phyloP scores from a whole-genome alignment of 306 rosid species.

The Parietaria judaica region DNA sequence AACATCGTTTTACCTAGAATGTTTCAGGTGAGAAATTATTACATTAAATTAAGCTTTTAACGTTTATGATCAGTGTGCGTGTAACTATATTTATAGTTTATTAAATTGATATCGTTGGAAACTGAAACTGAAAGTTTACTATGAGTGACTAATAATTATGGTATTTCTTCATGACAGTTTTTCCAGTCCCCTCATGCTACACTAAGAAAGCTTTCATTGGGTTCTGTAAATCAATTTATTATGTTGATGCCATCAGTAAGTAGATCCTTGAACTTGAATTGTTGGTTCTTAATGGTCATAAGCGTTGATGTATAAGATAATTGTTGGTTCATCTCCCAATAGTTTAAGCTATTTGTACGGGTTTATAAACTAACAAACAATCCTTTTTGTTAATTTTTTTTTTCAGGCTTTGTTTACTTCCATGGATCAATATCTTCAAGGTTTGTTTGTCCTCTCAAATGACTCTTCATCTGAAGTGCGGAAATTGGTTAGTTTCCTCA shows the following conservation, averaged over 20 bases:
- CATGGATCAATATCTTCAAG: slow-evolving; percentile 95
- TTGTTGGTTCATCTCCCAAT: too few species aligned
- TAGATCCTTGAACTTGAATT: slow-evolving; percentile 8
- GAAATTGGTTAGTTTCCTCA: slow-evolving; percentile 63
- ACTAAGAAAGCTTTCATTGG: slow-evolving; percentile 78
- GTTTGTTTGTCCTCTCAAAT: slow-evolving; percentile 78
- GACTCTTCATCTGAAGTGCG: slow-evolving; percentile 80
- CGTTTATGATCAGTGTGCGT: too few species aligned
- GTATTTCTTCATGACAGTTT: slow-evolving; percentile 38
- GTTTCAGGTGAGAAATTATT: slow-evolving; percentile 45
- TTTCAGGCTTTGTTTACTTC: slow-evolving; percentile 61
- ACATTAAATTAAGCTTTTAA: background rate
- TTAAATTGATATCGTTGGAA: too few species aligned
- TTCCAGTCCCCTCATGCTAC: slow-evolving; percentile 89
- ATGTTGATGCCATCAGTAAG: slow-evolving; percentile 98
- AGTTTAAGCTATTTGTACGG: too few species aligned
- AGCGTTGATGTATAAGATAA: too few species aligned
- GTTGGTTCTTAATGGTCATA: background rate
- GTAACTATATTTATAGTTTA: too few species aligned
- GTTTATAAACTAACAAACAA: background rate
- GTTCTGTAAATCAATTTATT: slow-evolving; percentile 89
- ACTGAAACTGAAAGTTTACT: background rate
- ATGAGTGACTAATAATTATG: slow-evolving; percentile 10
- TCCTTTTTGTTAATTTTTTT: slow-evolving; percentile 18
- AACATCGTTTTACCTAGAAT: slow-evolving; percentile 79